Conservation (phyloP, 2,329 filamentous ascomycete genomes). For the Penicillium griseofulvum region DNA sequence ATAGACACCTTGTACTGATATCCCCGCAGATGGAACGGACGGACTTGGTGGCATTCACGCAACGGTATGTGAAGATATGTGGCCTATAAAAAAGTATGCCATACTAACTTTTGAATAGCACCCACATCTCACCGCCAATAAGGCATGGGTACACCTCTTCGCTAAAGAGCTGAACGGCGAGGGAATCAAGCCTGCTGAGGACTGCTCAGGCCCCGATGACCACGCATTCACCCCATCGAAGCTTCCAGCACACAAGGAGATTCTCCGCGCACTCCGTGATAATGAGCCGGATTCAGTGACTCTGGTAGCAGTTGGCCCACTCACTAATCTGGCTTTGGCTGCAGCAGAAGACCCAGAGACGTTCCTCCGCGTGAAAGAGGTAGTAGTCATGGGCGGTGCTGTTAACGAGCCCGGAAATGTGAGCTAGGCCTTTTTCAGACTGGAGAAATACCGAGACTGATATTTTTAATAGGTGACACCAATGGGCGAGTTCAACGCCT, state of each 20-base stretch:
- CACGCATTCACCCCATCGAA: constrained; percentile 73
- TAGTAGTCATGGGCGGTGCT: constrained; percentile 93
- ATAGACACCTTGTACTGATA: background rate
- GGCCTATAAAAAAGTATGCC: background rate
- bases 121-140: constrained; percentile 69
- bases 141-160: constrained; percentile 72
- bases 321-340: constrained; percentile 91
- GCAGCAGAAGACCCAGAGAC: constrained; percentile 85
- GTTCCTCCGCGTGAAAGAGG: constrained; percentile 83
- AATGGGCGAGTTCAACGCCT: constrained; percentile 91
- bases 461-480: constrained; percentile 55
- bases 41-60: constrained; percentile 72
- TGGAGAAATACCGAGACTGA: background rate
- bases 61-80: constrained; percentile 35
- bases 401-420: constrained; percentile 78
- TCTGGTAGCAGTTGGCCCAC: constrained; percentile 83
- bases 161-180: constrained; percentile 44
- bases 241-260: constrained; percentile 74
- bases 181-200: constrained; percentile 47
- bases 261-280: constrained; percentile 78
- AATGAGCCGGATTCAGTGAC: constrained; percentile 81
- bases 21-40: constrained; percentile 64
- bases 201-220: constrained; percentile 33
- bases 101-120: constrained; percentile 47
- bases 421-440: background rate